Percentiles rank a stretch among this genome's conserved stretches.
These are phyloP conservation scores for Tylopilus intermedius DNA, from an alignment of 768 basidiomycete species.

Conservation along the genomic window DNA sequence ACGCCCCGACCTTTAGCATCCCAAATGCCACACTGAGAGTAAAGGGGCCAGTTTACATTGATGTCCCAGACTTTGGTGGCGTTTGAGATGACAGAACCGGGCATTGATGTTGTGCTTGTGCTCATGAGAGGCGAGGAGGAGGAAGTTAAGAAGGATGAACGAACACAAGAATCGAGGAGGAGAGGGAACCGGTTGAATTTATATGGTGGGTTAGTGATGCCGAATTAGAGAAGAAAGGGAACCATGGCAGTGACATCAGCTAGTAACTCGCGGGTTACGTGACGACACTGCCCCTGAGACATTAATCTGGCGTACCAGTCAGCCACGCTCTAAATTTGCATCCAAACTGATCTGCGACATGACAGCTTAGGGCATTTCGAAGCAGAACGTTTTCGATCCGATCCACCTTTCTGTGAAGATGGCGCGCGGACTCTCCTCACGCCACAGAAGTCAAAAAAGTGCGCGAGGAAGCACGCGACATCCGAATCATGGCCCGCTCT, in stretches of 20 bases:
- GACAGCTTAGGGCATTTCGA: background rate
- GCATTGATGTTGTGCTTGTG: constrained; percentile 23
- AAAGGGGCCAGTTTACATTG: constrained; percentile 58
- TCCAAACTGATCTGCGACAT: constrained; percentile 4
- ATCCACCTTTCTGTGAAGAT: constrained; percentile 5
- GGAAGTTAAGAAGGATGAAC: background rate
- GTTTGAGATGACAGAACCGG: constrained; percentile 45
- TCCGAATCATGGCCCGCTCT: background rate
- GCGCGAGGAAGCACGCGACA: background rate
- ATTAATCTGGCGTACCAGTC: constrained; percentile 5
- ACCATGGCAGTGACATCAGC: constrained; percentile 32
- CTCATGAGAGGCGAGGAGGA: constrained; percentile 11
- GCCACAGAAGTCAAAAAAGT: constrained; percentile 16
- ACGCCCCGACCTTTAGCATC: constrained; percentile 61
- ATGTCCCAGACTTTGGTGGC: constrained; percentile 69
- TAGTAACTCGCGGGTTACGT: constrained; percentile 16
- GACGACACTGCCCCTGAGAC: constrained; percentile 26
- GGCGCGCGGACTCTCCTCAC: constrained; percentile 8
- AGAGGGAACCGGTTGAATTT: constrained; percentile 21
- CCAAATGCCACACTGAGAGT: constrained; percentile 71
- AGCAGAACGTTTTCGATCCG: constrained; percentile 17
- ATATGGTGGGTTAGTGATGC: constrained; percentile 25
- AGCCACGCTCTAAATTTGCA: constrained; percentile 10
- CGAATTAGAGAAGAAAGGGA: constrained; percentile 29
- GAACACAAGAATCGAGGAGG: constrained; percentile 8